Base-by-base conservation (phyloP, 2,329 filamentous ascomycete species). In the Elsinoe ampelina region DNA sequence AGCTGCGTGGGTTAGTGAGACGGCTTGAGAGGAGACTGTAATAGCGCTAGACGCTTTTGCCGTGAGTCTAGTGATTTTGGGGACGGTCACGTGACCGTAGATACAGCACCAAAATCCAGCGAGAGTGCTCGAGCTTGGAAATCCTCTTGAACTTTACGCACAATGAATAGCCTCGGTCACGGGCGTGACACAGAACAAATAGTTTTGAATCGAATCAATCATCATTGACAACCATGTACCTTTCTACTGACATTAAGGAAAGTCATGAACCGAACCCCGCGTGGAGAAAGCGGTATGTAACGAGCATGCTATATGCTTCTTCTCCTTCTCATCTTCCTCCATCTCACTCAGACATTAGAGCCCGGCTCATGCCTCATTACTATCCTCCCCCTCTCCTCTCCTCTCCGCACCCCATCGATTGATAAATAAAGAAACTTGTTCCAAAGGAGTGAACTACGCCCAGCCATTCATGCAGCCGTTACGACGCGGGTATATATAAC, bases 181-280 rank as follows among this genome's bases (percentile, higher is more conserved):
- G 6, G 6, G 22, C 22, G 3, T 26, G 22, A 26, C 41, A 43
- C 19, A 22, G 41, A n/a, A 42, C 8, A 36, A 15, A 36, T 8
- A 48, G 20, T 30, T 22, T 50, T 51, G 47, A 35, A 35, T 41
- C 35, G 32, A 54, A 38, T 22, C 36, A 38, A 15, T 35, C 38
- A 45, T 55, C 6, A 55, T 43, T 17, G 20, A 45, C 12, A 39
- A 30, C 19, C 41, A 45, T 45, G 13, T 45, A 26, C 20, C 41
- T 45, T 26, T 47, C 20, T 48, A 45, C 32, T 30, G 39, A 47
- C 54, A 48, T 56, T 56, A 56, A 56, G 54, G 54, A 56, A 45
- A 56, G 54, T 56, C 54, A 48, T 56, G 54, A 56, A 56, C 32
- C 42, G 39, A 56, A 47, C 32, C 19, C 45, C 17, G 32, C 11